These are phyloP conservation scores for Thymus quinquecostatus DNA, from an alignment of 257 asterid genomes.

Conservation along the genomic window DNA sequence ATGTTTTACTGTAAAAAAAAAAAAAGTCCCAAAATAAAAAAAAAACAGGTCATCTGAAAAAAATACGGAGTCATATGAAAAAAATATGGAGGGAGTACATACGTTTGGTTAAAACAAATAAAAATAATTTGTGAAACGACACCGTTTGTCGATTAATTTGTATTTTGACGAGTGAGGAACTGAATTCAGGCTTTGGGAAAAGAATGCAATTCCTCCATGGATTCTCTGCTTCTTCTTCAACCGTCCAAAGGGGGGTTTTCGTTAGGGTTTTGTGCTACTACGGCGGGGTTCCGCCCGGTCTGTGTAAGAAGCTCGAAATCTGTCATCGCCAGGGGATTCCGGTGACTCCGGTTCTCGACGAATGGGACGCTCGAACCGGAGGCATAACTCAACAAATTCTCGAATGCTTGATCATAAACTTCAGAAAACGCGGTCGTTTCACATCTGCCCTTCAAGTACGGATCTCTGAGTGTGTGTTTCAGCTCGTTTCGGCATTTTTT, in stretches of 20 bases:
- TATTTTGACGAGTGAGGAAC: no score
- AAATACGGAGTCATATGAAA: no score
- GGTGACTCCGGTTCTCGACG: constrained; percentile 9
- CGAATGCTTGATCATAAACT: background rate
- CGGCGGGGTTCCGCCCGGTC: background rate
- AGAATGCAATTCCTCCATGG: background rate
- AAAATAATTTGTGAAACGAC: no score
- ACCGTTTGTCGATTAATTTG: no score
- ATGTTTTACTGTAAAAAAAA: no score
- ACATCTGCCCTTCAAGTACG: constrained; percentile 7
- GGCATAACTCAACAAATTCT: background rate
- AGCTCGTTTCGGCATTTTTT: no score
- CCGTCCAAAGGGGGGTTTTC: background rate
- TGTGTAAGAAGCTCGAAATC: background rate
- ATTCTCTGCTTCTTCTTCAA: background rate
- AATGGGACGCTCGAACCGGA: constrained; percentile 4
- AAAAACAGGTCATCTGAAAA: no score
- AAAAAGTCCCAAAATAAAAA: no score
- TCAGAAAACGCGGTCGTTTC: background rate
- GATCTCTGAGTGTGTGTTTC: background rate
- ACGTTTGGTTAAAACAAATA: no score
- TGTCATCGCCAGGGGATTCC: background rate
- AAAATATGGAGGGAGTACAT: no score
- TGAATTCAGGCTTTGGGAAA: background rate
- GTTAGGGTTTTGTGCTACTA: background rate